Evolutionary conservation across 306 rosid genomes (phyloP).

Genomic region (Begonia fuchsioides): DNA sequence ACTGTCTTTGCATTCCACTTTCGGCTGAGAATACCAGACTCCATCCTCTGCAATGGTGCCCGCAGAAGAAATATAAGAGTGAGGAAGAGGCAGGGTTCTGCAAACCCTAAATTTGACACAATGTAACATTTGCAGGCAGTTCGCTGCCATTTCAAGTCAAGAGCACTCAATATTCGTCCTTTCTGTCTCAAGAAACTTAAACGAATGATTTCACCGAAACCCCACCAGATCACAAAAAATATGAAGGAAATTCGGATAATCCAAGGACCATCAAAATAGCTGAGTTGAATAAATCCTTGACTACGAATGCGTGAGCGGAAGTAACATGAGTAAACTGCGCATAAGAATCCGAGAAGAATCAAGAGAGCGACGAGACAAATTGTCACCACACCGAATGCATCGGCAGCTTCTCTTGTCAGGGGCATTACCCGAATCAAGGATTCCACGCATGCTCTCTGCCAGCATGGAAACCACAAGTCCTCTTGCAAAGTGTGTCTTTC

Average conservation of each 20-base stretch:
- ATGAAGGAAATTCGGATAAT: constrained; percentile 68
- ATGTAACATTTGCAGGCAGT: constrained; percentile 88
- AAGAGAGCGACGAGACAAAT: constrained; percentile 79
- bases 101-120: constrained; percentile 87
- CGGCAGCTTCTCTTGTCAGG: constrained; percentile 95
- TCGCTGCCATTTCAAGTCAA: constrained; percentile 69
- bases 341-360: constrained; percentile 64
- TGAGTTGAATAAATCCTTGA: constrained; percentile 57
- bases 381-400: constrained; percentile 97
- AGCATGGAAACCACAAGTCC: constrained; percentile 85
- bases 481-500: constrained; percentile 23
- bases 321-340: constrained; percentile 73
- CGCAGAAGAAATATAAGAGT: constrained; percentile 86
- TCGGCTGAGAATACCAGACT: constrained; percentile 63
- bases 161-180: constrained; percentile 18
- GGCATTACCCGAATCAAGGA: constrained; percentile 98
- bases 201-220: constrained; percentile 73
- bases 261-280: constrained; percentile 95
- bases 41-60: constrained; percentile 70
- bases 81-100: constrained; percentile 96
- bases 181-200: constrained; percentile 51
- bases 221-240: constrained; percentile 87
- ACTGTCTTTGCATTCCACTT: constrained; percentile 72
- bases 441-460: constrained; percentile 99
- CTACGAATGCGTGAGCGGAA: constrained; percentile 63